Conservation (phyloP, 2,329 filamentous ascomycete genomes). For the Aspergillus quadricinctus region DNA sequence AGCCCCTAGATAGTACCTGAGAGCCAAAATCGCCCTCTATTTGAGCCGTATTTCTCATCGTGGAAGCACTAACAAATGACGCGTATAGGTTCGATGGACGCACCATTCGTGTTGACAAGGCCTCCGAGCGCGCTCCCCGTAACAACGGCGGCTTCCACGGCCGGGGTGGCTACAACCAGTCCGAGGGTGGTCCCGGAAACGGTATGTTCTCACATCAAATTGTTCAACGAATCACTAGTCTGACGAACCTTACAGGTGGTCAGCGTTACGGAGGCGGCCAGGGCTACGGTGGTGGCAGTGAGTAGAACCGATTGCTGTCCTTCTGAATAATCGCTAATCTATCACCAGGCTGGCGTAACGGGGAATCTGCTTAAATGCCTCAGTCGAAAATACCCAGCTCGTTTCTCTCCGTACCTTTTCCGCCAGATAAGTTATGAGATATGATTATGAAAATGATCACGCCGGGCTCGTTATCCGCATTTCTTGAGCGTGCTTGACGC, state of each 20-base stretch:
- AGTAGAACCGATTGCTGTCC: neutral
- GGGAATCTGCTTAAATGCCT: neutral
- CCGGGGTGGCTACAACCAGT: conserved; percentile 44
- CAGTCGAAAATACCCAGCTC: neutral
- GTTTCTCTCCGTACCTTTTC: neutral
- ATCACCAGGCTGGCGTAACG: neutral
- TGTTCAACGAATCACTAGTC: neutral
- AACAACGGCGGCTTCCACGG: conserved; percentile 47
- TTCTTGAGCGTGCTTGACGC: neutral
- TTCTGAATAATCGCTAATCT: neutral
- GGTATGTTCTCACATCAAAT: conserved; percentile 7
- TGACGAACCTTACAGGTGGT: neutral
- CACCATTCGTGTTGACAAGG: conserved; percentile 91
- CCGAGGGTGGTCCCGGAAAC: conserved; percentile 25
- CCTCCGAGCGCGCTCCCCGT: conserved; percentile 70
- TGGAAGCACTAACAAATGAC: conserved; percentile 9
- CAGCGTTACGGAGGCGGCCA: neutral
- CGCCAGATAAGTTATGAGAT: neutral
- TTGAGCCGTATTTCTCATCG: conserved; percentile 12
- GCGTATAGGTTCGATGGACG: conserved; percentile 79
- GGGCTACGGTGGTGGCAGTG: neutral
- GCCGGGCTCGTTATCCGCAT: neutral
- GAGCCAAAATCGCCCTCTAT: conserved; percentile 1
- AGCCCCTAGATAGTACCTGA: neutral
- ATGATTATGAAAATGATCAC: neutral